Conservation (phyloP, 2,329 filamentous ascomycete species). For the Monilinia vaccinii-corymbosi region DNA sequence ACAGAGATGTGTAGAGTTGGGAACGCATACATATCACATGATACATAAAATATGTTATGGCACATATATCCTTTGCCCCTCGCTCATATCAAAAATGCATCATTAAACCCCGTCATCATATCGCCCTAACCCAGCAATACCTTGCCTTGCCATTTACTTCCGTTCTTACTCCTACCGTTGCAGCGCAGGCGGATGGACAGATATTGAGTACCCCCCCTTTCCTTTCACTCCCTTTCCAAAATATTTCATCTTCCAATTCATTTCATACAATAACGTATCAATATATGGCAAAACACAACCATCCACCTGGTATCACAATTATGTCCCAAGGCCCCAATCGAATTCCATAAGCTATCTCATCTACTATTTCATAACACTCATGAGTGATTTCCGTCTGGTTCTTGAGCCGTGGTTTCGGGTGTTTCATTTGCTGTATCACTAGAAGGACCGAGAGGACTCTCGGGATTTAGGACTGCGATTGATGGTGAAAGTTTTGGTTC, state of each 20-base stretch:
- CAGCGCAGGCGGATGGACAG: not conserved
- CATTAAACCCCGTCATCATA: not conserved
- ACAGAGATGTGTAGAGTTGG: not conserved
- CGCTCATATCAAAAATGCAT: not conserved
- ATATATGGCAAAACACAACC: conserved; percentile 4
- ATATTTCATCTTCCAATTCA: not conserved
- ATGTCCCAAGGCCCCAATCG: not conserved
- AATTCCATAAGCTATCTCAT: not conserved
- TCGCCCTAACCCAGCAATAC: not conserved
- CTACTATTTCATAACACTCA: conserved; percentile 2
- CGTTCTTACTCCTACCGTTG: not conserved
- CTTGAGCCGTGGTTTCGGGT: not conserved
- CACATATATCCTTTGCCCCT: not conserved
- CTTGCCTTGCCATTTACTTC: not conserved
- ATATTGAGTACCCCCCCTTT: not conserved
- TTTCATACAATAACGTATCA: not conserved
- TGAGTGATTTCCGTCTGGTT: not conserved
- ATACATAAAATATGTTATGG: not conserved
- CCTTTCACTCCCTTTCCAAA: conserved; percentile 1
- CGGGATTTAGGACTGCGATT: not conserved
- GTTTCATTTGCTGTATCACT: not conserved
- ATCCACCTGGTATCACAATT: conserved; percentile 5
- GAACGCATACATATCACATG: not conserved
- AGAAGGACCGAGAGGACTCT: not conserved
- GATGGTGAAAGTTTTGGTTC: not conserved